Evolutionary conservation across 2,329 filamentous ascomycete species (phyloP), one percentile per base, ranked within the genome.

Genomic region (Aspergillus sp.): DNA sequence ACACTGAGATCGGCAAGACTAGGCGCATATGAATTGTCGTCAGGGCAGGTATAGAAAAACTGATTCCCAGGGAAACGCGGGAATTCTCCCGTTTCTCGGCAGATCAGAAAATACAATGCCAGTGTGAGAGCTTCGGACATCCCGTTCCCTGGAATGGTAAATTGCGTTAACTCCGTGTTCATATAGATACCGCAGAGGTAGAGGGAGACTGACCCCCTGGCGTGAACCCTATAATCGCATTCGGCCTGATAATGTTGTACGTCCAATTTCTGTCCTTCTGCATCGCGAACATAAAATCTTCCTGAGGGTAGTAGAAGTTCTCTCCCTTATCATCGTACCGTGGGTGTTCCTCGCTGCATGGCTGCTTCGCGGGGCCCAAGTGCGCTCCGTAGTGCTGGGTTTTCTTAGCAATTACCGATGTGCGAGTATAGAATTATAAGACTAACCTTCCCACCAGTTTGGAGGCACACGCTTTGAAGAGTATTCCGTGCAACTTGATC

Each of bases 391-490:
- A 73, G 47, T 72, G 62, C 63, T 66, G 30, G 19, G 27, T 9
- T 30, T 30, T 30, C 27, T 30, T 30, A 30, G 27, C 9, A 30
- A 30, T 11, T 11, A 9, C 27, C 27, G 8, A 9, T 1, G 27
- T 11, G 3, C 27, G 11, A 24, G 24, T 30, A 30, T 30, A 30
- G 17, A 5, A 44, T 9, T 6, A 12, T 9, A 22, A 20, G 22
- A 44, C 40, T 44, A 44, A 66, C 64, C 56, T 72, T 73, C 6
- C 66, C 70, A 24, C 70, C 69, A 3, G 71, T 72, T 62, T 73
- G 70, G 12, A 73, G 64, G 33, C 40, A 63, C 11, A 70, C 62
- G 5, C 65, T 62, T 56, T 68, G 50, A 37, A 74, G 45, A 5
- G 59, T 64, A 3, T 61, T 58, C 8, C 65, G 66, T 2, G 66